phyloP scores from a whole-genome alignment of 169 alveolate genomes.

The Plasmodium cynomolgi region DNA sequence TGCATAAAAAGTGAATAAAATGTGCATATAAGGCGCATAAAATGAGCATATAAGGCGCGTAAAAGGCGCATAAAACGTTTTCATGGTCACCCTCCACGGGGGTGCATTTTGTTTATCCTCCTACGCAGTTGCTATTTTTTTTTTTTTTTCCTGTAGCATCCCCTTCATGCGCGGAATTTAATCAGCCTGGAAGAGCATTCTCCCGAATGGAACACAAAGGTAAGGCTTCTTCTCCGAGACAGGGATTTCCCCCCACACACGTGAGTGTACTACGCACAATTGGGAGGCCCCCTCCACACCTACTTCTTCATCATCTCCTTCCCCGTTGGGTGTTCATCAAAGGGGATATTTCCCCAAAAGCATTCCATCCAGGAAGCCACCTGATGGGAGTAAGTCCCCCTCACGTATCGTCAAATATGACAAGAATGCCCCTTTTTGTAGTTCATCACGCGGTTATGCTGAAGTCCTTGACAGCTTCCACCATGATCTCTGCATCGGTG shows the following conservation, averaged over 20 bases:
- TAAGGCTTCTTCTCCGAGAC: not conserved
- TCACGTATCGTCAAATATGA: not conserved
- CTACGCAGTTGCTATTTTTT: not conserved
- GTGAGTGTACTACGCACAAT: not conserved
- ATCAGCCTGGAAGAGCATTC: not conserved
- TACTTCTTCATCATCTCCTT: too few relatives aligned
- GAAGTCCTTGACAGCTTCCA: not conserved
- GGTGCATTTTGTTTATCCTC: not conserved
- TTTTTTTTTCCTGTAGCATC: constrained; percentile 27
- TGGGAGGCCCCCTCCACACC: too few relatives aligned
- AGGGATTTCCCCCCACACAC: not conserved
- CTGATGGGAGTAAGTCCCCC: not conserved
- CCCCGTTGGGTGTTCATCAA: too few relatives aligned
- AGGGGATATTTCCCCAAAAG: too few relatives aligned
- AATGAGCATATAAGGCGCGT: not conserved
- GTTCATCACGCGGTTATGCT: constrained; percentile 2
- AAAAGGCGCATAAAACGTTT: too few relatives aligned
- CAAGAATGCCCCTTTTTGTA: not conserved
- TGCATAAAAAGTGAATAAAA: not conserved
- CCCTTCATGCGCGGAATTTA: constrained; percentile 43
- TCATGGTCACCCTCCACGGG: not conserved
- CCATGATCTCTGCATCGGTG: not conserved
- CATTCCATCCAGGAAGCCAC: not conserved
- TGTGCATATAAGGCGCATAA: too few relatives aligned
- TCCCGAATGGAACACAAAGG: not conserved